A percentile compares a stretch with the other conserved stretches of the same genome.
phyloP scores from a whole-genome alignment of 345 rosid genomes.

The Bruguiera sexangula region DNA sequence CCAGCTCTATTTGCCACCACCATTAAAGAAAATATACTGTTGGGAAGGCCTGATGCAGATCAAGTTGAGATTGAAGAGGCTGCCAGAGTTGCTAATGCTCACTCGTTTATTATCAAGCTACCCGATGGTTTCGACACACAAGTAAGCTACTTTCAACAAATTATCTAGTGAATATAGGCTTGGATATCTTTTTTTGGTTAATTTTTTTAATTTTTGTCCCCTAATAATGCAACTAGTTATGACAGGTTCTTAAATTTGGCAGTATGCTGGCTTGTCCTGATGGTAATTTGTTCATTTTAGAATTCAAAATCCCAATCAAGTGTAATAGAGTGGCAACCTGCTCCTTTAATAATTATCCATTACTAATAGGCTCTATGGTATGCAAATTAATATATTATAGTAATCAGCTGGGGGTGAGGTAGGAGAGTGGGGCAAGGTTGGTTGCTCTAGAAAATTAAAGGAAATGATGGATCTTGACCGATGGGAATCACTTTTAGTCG shows the following conservation, averaged over 20 bases:
- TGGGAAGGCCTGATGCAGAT: constrained; percentile 87
- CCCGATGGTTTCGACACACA: constrained; percentile 94
- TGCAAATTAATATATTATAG: constrained; percentile 24
- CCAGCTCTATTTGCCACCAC: constrained; percentile 93
- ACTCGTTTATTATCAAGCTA: constrained; percentile 86
- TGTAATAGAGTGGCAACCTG: not conserved
- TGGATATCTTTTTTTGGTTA: not conserved
- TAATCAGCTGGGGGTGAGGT: constrained; percentile 38
- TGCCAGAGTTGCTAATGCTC: constrained; percentile 94
- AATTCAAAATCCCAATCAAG: constrained; percentile 1
- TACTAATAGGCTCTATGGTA: not conserved
- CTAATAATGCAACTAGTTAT: no score
- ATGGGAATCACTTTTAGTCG: constrained; percentile 27
- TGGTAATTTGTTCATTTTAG: not conserved
- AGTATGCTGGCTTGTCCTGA: not conserved
- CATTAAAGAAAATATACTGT: constrained; percentile 84
- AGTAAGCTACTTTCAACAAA: constrained; percentile 39
- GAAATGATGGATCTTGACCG: constrained; percentile 46
- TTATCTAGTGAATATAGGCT: not conserved
- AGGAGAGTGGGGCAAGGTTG: constrained; percentile 36
- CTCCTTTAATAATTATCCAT: not conserved
- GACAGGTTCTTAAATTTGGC: not conserved
- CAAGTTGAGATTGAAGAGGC: constrained; percentile 85
- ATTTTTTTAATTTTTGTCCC: not conserved
- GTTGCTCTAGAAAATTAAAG: constrained; percentile 31